Base-by-base conservation (phyloP, 148 eudicot species). In the Nepenthes mirabilis region DNA sequence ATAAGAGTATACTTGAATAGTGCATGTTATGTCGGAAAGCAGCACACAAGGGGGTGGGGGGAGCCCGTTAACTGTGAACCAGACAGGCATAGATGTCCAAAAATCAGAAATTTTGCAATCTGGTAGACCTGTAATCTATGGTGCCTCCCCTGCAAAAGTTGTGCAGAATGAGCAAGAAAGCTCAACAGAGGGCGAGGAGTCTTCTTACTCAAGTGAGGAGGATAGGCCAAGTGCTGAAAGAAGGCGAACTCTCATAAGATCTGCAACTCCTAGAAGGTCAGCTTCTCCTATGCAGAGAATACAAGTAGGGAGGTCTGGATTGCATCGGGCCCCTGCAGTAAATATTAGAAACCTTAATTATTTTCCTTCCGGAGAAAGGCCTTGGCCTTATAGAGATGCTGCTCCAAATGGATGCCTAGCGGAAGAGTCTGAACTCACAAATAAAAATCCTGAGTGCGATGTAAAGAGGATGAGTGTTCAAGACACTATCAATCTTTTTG, bases 201-300 rank as follows among this genome's bases (percentile, higher is more conserved):
- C 89, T 47, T 82, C 91, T 67, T 62, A 57, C 48, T 83, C 94
- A 11, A 85, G 94, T 58, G 91, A 79, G 12, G 52, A 49, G 66
- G 87, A 86, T 59, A 81, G 62, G 63, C 87, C 81, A 50, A 63
- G 84, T 36, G 79, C 66, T 56, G 96, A 89, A 79, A 86, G 99
- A 74, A 89, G 99, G 60, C 76, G 99, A 63, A 56, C 91, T 36
- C 72, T 84, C 23, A 56, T 64, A 62, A 81, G 99, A 77, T 80
- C 87, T 65, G 95, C 95, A 56, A 76, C 96, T 43, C 99, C 99
- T 33, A 84, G 96, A 82, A 79, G 99, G 71, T 88, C 99, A 49
- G 96, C 99, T 45, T 93, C 99, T 67, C 96, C 99, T 11, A 88
- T 93, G 96, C 70, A 96, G 52, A 84, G 95, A 79, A 56, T 93